Evolutionary conservation across 352 stramenopile species (phyloP).

Genomic region (Globisporangium polare): DNA sequence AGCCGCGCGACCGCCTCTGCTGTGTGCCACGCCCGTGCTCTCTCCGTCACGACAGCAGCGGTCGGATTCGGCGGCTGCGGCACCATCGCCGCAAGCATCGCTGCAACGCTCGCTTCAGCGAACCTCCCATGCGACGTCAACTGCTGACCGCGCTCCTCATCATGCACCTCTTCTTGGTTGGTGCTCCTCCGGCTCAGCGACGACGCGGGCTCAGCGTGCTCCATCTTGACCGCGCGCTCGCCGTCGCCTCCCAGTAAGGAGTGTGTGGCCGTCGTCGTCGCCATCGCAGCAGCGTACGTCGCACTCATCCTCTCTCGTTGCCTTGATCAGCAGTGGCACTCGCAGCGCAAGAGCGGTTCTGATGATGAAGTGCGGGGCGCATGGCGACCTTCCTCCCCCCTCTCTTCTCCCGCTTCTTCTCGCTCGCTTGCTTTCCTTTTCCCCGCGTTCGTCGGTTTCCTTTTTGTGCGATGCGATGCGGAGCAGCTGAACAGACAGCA

Average conservation of each 20-base stretch:
- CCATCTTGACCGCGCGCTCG: not conserved
- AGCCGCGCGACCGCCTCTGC: conserved; percentile 9
- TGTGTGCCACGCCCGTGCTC: conserved; percentile 1
- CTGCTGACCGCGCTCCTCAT: not conserved
- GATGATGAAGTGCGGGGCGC: not conserved
- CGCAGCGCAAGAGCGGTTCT: not conserved
- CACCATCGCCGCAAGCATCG: not conserved
- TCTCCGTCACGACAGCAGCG: not conserved
- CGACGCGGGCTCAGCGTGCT: not conserved
- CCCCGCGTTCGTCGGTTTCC: not conserved
- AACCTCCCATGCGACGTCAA: not conserved
- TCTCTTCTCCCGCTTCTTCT: not conserved
- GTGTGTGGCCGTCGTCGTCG: not conserved
- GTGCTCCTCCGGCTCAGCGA: not conserved
- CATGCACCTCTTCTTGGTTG: not conserved
- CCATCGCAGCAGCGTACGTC: not conserved
- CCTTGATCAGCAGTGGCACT: not conserved
- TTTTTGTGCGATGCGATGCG: too few species aligned
- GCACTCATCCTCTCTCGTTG: not conserved
- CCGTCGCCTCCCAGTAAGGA: not conserved
- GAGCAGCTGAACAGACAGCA: not conserved
- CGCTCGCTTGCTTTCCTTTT: not conserved
- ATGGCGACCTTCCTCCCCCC: not conserved
- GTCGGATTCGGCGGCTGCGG: not conserved
- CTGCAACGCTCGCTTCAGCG: not conserved